A percentile compares a stretch with the other conserved stretches of the same genome.
These are phyloP conservation scores for Blastocystis hominis DNA, from an alignment of 352 stramenopile genomes.

Conservation along the genomic window DNA sequence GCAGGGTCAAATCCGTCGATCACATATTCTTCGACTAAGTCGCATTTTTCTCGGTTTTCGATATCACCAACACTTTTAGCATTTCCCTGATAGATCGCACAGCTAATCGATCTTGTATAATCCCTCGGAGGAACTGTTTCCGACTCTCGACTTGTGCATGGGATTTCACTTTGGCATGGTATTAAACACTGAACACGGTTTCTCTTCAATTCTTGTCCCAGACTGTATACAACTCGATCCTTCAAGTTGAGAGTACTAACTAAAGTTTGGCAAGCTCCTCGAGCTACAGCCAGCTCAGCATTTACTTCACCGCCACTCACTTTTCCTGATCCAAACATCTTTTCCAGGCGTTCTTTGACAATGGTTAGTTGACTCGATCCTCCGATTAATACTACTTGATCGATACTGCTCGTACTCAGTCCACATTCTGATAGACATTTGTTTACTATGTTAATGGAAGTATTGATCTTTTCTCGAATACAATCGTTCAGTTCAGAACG, in stretches of 20 bases:
- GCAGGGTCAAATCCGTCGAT: not conserved
- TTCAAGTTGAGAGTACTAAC: not conserved
- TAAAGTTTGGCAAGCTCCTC: conserved; percentile 71
- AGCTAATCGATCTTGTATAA: not conserved
- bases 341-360: not conserved
- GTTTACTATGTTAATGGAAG: not conserved
- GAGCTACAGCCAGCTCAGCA: conserved; percentile 72
- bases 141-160: not conserved
- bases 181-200: not conserved
- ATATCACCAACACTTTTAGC: not conserved
- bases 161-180: not conserved
- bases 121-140: not conserved
- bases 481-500: not conserved
- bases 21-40: not conserved
- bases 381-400: conserved; percentile 68
- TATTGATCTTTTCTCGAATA: not conserved
- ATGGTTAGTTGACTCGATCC: conserved; percentile 59
- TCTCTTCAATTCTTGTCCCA: not conserved
- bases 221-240: not conserved
- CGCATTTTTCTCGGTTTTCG: not conserved
- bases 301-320: not conserved
- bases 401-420: conserved; percentile 60
- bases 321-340: not conserved
- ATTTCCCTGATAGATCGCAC: not conserved
- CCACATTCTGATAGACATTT: not conserved